phyloP scores from a whole-genome alignment of 768 basidiomycete genomes.

The Mycena albidolilacea region DNA sequence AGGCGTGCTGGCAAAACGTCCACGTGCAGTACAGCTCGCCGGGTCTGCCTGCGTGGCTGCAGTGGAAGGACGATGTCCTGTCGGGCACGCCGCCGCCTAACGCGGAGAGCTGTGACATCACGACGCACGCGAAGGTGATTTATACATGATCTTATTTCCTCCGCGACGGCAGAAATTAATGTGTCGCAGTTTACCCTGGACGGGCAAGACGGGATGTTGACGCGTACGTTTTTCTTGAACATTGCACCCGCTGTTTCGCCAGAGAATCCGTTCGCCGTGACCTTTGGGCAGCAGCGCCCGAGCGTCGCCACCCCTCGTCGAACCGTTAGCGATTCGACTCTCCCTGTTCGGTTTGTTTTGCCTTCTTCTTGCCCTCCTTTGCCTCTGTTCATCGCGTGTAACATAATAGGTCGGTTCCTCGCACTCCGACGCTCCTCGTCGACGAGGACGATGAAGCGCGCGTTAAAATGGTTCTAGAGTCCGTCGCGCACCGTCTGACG shows the following conservation, averaged over 20 bases:
- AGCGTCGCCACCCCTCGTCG: slow-evolving; percentile 30
- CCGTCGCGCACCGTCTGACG: slow-evolving; percentile 83
- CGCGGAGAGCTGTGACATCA: slow-evolving; percentile 82
- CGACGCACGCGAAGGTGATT: slow-evolving; percentile 80
- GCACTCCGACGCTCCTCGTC: slow-evolving; percentile 30
- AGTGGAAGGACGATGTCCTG: slow-evolving; percentile 88
- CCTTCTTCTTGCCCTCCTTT: neutral
- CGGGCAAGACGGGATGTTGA: slow-evolving; percentile 78
- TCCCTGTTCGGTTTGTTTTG: slow-evolving; percentile 33
- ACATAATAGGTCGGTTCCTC: slow-evolving; percentile 33
- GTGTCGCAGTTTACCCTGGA: slow-evolving; percentile 75
- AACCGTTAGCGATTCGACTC: slow-evolving; percentile 34
- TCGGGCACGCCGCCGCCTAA: slow-evolving; percentile 86
- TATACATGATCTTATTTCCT: neutral
- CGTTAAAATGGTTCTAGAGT: slow-evolving; percentile 83
- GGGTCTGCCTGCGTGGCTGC: slow-evolving; percentile 86
- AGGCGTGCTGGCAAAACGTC: slow-evolving; percentile 86
- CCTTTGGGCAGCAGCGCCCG: slow-evolving; percentile 43
- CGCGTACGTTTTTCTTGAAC: slow-evolving; percentile 77
- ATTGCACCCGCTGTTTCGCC: slow-evolving; percentile 75
- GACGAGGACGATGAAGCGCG: slow-evolving; percentile 67
- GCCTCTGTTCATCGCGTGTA: neutral
- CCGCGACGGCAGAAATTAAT: slow-evolving; percentile 36
- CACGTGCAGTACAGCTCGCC: slow-evolving; percentile 88
- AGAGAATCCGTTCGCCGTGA: slow-evolving; percentile 56